Evolutionary conservation across 192 early-diverging fungal species (phyloP), one percentile per base, ranked within the genome.

Genomic region (Coemansia sp.): DNA sequence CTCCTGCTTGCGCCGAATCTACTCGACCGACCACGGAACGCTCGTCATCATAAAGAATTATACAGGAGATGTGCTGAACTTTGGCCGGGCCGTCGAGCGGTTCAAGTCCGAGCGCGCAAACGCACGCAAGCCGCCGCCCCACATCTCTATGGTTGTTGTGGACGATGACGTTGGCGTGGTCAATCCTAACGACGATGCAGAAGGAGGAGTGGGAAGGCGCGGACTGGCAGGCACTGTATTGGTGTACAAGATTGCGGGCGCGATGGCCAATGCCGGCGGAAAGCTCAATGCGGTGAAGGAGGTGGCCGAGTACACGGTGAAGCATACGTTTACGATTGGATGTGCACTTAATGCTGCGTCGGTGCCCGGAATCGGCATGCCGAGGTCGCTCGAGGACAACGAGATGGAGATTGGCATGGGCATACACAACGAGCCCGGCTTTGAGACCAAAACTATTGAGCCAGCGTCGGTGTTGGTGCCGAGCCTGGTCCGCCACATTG

Each of bases 21-120:
- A 86, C 54, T 85, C 85, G 4, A 78, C 81, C 36, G 68, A 82
- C 28, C 77, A 89, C 23, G 93, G 91, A 22, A 87, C 87, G 8
- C 65, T 94, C 34, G 82, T 92, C 2, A 82, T 94, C 11, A 85
- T 94, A 82, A 94, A 92, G 75, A 94, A 94, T 75, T 94, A 94
- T 66, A 94, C 93, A 0, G 93, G 91, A 44, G 87, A 90, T 62
- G 82, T 85, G 55, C 77, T 88, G 9, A 86, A 89, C 74, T 95
- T 95, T 86, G 91, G 90, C 20, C 79, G 88, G 3, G 93, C 93
- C 6, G 86, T 91, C 4, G 90, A 87, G 74, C 83, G 87, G 10
- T 86, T 87, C 77, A 93, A 91, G 73, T 85, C 89, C 15, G 82
- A 88, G 68, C 76, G 87, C 23, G 85, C 91, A 8, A 82, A 73